Evolutionary conservation across 352 stramenopile genomes (phyloP).

Genomic region (Phytophthora rubi): DNA sequence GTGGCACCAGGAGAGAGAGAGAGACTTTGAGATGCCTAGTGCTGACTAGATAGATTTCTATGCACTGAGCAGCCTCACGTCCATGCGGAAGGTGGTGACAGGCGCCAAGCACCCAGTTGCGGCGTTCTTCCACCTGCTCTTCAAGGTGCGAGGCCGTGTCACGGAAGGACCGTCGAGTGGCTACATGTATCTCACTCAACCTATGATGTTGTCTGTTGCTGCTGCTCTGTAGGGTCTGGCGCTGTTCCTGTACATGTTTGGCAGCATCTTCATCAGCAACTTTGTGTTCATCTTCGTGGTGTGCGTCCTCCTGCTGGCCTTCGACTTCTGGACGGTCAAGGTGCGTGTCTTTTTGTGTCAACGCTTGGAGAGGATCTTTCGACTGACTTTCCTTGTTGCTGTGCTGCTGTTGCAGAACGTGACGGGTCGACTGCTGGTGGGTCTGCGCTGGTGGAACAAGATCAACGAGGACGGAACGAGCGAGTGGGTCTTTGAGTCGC

Average conservation of each 20-base stretch:
- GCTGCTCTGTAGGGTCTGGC: conserved; percentile 58
- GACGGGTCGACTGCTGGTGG: conserved; percentile 90
- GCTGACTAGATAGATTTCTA: conserved; percentile 15
- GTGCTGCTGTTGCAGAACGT: conserved; percentile 66
- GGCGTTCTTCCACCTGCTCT: conserved; percentile 97
- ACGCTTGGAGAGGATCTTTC: neutral
- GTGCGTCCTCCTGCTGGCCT: conserved; percentile 95
- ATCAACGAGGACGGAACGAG: conserved; percentile 95
- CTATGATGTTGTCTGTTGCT: neutral
- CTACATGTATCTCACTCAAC: neutral
- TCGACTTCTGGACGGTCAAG: conserved; percentile 99
- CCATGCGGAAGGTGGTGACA: conserved; percentile 72
- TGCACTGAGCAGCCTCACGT: conserved; percentile 54
- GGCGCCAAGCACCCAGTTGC: conserved; percentile 93
- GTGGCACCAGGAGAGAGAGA: conserved; percentile 26
- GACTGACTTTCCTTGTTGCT: conserved; percentile 38
- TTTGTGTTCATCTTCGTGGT: conserved; percentile 98
- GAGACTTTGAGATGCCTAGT: neutral
- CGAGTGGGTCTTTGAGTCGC: conserved; percentile 97
- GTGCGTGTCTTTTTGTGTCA: conserved; percentile 26
- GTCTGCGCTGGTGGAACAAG: conserved; percentile 98
- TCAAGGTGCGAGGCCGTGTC: conserved; percentile 83
- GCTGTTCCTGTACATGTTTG: conserved; percentile 95
- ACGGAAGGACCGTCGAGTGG: neutral
- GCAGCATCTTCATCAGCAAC: conserved; percentile 89